These are phyloP conservation scores for Diaporthe sp. DNA, from an alignment of 2,329 filamentous ascomycete genomes.

Conservation along the genomic window DNA sequence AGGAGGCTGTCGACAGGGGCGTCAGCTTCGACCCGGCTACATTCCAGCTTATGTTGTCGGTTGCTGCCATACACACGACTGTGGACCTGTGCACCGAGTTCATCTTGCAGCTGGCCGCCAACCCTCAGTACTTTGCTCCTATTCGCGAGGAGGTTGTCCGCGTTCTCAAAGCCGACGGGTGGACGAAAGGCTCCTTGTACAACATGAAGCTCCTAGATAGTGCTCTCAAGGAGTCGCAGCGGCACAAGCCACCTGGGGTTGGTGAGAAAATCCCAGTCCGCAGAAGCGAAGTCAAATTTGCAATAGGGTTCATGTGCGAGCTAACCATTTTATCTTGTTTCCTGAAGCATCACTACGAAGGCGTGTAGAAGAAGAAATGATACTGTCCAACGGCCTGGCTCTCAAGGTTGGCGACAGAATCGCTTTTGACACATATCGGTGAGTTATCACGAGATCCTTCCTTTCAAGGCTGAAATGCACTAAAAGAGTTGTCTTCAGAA, in stretches of 20 bases:
- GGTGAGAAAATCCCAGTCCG: not conserved
- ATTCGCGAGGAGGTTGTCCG: not conserved
- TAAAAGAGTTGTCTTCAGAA: not conserved
- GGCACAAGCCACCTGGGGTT: not conserved
- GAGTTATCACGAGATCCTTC: not conserved
- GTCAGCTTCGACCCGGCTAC: not conserved
- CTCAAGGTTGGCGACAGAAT: not conserved
- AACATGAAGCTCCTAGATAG: conserved; percentile 5
- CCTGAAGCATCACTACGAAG: not conserved
- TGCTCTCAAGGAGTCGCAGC: conserved; percentile 10
- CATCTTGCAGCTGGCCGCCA: not conserved
- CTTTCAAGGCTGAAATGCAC: not conserved
- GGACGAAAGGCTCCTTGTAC: not conserved
- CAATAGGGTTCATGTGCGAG: not conserved
- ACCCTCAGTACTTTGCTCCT: not conserved
- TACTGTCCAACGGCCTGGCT: not conserved
- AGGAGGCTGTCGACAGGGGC: not conserved
- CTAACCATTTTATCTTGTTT: not conserved
- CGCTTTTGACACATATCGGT: conserved; percentile 12
- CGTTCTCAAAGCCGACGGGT: not conserved
- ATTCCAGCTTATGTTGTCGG: not conserved
- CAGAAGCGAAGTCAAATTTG: not conserved
- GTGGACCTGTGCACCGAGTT: conserved; percentile 2
- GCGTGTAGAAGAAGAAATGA: not conserved
- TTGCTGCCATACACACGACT: not conserved